Percentiles rank a stretch among this genome's conserved stretches.
phyloP scores from a whole-genome alignment of 2,329 filamentous ascomycete species.

The Uncinocarpus reesii region DNA sequence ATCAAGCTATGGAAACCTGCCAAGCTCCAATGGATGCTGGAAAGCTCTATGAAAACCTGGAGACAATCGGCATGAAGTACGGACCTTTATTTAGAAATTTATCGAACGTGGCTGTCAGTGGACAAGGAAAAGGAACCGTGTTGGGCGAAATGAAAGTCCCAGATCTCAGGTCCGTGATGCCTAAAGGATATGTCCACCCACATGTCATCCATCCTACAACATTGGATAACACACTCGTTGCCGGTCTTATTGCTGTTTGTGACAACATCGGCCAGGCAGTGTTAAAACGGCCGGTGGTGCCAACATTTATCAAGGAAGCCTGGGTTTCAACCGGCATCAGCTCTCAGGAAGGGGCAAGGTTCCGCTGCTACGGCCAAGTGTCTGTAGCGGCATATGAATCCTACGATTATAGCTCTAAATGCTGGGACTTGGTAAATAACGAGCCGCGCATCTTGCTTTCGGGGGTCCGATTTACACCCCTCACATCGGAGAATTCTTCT shows the following conservation, averaged over 20 bases:
- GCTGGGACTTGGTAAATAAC: constrained; percentile 9
- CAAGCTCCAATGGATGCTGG: constrained; percentile 19
- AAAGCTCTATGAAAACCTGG: constrained; percentile 22
- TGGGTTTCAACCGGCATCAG: constrained; percentile 25
- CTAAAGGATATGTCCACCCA: constrained; percentile 11
- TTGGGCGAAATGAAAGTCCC: constrained; percentile 20
- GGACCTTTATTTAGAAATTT: constrained; percentile 27
- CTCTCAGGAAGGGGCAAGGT: constrained; percentile 16
- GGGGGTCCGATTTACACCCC: constrained; percentile 3
- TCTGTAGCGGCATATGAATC: constrained; percentile 33
- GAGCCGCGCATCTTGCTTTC: constrained; percentile 10
- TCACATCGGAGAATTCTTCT: constrained; percentile 1
- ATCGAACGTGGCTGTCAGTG: constrained; percentile 18
- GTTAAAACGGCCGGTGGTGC: constrained; percentile 23
- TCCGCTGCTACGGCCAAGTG: constrained; percentile 30
- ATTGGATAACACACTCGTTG: constrained; percentile 24
- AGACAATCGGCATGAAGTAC: constrained; percentile 23
- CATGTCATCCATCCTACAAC: constrained; percentile 17
- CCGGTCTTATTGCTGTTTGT: constrained; percentile 22
- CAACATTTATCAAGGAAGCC: constrained; percentile 26
- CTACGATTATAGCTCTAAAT: constrained; percentile 11
- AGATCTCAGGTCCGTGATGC: constrained; percentile 16
- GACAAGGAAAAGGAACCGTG: constrained; percentile 17
- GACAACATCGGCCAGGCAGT: constrained; percentile 20
- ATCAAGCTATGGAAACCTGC: constrained; percentile 18